Conservation (phyloP, 2,329 filamentous ascomycete genomes). For the Ophiocordyceps robertsii region DNA sequence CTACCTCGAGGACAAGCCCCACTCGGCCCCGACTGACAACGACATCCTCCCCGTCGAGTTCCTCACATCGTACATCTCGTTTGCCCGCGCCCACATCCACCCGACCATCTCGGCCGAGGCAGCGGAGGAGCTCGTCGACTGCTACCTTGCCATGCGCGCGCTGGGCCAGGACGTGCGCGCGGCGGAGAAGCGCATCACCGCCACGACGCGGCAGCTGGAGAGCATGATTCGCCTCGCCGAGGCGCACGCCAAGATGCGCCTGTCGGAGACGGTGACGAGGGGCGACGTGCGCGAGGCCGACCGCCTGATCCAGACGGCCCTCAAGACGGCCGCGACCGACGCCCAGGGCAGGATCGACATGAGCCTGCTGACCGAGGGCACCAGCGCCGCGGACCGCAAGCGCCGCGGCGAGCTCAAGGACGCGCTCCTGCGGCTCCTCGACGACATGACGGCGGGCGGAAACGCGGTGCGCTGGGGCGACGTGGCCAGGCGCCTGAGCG, state of each 20-base stretch:
- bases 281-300: conserved; percentile 84
- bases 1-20: conserved; percentile 90
- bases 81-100: conserved; percentile 76
- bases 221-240: conserved; percentile 96
- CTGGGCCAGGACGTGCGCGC: conserved; percentile 79
- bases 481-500: conserved; percentile 56
- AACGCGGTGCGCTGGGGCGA: conserved; percentile 67
- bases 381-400: conserved; percentile 72
- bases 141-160: conserved; percentile 91
- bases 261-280: conserved; percentile 60
- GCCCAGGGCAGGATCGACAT: conserved; percentile 89
- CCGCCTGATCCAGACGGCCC: conserved; percentile 79
- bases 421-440: conserved; percentile 59
- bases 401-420: conserved; percentile 74
- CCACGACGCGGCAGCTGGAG: conserved; percentile 91
- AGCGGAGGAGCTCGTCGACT: conserved; percentile 67
- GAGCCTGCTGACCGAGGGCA: conserved; percentile 90
- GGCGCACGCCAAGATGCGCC: conserved; percentile 95
- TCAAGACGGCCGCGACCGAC: conserved; percentile 97
- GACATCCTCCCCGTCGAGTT: conserved; percentile 92
- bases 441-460: conserved; percentile 62
- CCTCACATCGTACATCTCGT: conserved; percentile 92
- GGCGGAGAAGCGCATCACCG: conserved; percentile 90
- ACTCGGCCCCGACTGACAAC: conserved; percentile 58
- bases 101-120: conserved; percentile 70